phyloP scores from a whole-genome alignment of 805 yeast genomes.

The Yarrowia sp. region DNA sequence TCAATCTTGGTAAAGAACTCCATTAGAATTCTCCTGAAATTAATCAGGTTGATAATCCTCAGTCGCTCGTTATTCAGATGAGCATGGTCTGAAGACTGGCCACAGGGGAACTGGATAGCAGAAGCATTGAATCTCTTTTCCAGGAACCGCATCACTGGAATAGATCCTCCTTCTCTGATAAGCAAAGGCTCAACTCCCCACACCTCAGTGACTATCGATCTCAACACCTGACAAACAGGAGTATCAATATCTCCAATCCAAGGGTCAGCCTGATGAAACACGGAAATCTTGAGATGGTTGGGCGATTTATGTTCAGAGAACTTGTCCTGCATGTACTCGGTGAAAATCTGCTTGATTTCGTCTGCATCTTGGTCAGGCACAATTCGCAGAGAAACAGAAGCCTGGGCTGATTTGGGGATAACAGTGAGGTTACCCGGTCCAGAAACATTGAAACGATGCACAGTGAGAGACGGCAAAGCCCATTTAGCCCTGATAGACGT shows the following conservation, averaged over 20 bases:
- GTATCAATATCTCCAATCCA: constrained; percentile 90
- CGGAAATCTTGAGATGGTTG: constrained; percentile 58
- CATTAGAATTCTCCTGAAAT: constrained; percentile 58
- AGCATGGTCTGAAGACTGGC: constrained; percentile 92
- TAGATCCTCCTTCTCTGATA: constrained; percentile 95
- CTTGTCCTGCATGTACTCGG: constrained; percentile 45
- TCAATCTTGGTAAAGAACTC: constrained; percentile 20
- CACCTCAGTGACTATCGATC: constrained; percentile 57
- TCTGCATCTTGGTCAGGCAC: constrained; percentile 83
- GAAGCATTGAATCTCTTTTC: constrained; percentile 82
- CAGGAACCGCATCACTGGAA: constrained; percentile 81
- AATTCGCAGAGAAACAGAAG: constrained; percentile 75
- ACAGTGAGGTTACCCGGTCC: constrained; percentile 91
- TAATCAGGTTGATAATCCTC: constrained; percentile 72
- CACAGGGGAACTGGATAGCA: constrained; percentile 95
- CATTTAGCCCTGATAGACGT: constrained; percentile 51
- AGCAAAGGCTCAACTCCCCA: constrained; percentile 82
- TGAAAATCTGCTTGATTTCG: constrained; percentile 52
- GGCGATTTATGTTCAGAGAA: constrained; percentile 56
- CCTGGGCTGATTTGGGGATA: constrained; percentile 76
- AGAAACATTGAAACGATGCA: constrained; percentile 79
- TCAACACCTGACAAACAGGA: constrained; percentile 65
- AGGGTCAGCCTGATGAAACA: constrained; percentile 87
- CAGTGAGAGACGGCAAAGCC: constrained; percentile 85
- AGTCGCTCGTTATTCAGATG: constrained; percentile 86